Evolutionary conservation across 2,329 filamentous ascomycete genomes (phyloP).

Genomic region (Byssoonygena ceratinophila): DNA sequence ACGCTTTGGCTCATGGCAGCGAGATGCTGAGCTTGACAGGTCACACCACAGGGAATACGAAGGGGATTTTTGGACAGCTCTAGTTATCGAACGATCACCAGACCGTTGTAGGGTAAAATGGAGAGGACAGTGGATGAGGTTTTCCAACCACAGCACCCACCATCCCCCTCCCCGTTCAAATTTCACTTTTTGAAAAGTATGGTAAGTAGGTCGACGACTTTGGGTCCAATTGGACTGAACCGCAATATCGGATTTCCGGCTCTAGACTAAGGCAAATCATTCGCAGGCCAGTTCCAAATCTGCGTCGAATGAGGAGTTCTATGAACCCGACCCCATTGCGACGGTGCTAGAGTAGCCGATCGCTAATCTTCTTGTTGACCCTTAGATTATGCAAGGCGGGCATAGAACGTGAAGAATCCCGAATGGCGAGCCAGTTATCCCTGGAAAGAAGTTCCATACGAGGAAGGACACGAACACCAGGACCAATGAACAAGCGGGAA

Average conservation of each 20-base stretch:
- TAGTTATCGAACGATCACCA: neutral
- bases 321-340: neutral
- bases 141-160: conserved; percentile 2
- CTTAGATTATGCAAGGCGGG: neutral
- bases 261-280: neutral
- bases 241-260: conserved; percentile 3
- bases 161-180: neutral
- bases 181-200: no score
- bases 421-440: neutral
- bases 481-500: conserved; percentile 1
- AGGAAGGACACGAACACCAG: neutral
- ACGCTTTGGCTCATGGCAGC: conserved; percentile 8
- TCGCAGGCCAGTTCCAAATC: neutral
- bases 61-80: neutral
- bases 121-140: neutral
- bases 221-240: conserved; percentile 4
- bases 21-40: conserved; percentile 1
- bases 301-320: neutral
- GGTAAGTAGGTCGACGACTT: neutral
- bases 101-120: neutral
- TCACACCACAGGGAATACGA: conserved; percentile 3
- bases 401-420: neutral
- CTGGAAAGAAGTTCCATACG: conserved; percentile 4
- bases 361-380: neutral
- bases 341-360: neutral